Evolutionary conservation across 345 rosid species (phyloP).

Genomic region (Toxicodendron radicans): DNA sequence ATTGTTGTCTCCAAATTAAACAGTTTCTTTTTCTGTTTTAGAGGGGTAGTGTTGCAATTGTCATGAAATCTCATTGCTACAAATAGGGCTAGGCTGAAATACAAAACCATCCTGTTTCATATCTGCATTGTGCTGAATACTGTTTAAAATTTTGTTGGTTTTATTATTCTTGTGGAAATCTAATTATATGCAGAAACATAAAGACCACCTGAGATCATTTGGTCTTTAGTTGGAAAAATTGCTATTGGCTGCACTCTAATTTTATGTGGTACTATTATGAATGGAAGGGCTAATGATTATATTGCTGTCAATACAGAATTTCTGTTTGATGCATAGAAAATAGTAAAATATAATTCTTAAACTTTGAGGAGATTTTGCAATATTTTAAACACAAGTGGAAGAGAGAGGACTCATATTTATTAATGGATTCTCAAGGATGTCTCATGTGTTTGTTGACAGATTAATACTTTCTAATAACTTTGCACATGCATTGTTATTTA

Average conservation of each 20-base stretch:
- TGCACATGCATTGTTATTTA: constrained; percentile 5
- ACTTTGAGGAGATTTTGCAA: background rate
- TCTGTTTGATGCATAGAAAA: background rate
- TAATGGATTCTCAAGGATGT: background rate
- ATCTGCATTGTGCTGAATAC: background rate
- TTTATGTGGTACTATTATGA: background rate
- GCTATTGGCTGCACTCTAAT: background rate
- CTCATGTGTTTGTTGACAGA: background rate
- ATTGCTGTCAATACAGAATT: background rate
- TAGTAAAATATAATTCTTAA: background rate
- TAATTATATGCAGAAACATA: background rate
- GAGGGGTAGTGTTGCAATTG: background rate
- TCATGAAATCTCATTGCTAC: background rate
- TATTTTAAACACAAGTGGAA: background rate
- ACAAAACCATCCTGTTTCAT: background rate
- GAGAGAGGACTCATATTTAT: background rate
- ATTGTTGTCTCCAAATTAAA: background rate
- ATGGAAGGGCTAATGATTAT: background rate
- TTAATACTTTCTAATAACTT: background rate
- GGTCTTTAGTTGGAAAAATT: background rate
- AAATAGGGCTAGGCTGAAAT: background rate
- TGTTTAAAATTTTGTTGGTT: background rate
- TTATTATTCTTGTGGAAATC: background rate
- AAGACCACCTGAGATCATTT: background rate
- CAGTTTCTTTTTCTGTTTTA: background rate